Evolutionary conservation across 2,329 filamentous ascomycete genomes (phyloP), one percentile per base, ranked within the genome.

Genomic region (Uncinocarpus reesii): DNA sequence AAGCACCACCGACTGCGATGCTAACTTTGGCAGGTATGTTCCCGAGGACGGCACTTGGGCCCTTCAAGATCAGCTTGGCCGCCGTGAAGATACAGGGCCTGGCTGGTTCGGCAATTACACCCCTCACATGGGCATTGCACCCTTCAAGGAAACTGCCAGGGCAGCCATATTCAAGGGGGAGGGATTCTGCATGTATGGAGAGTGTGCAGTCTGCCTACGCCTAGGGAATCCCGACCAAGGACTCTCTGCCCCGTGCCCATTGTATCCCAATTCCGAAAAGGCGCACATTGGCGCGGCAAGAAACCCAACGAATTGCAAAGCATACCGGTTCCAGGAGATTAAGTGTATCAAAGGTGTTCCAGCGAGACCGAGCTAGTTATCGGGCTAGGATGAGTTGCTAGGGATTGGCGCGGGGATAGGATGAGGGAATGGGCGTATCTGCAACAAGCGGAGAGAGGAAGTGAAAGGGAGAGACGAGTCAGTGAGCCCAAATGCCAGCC

Each of bases 81-180:
- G 23, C 4, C 47, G 47, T 15, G 41, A n/a, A 5, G 41, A 26
- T 15, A 49, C 4, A 7, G 41, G 47, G 3, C 38, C 47, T 4
- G 40, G 47, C 8, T 49, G 47, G 47, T 49, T 49, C 18, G 41
- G 47, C 16, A 49, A 49, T n/a, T 21, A 44, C 21, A 5, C n/a
- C 3, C 47, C 47, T 20, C 47, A 49, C 35, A 43, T 49, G 38
- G 41, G 21, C 13, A 31, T 49, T 28, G 37, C 18, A 20, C 3
- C 10, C 7, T 41, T 48, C 15, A 48, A 48, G 26, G 28, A 10
- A n/a, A 10, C 37, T 1, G n/a, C 11, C 18, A 2, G 21, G 7
- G 46, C 46, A 3, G 46, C 46, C n/a, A 47, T 47, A 15, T 47
- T 47, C 34, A 37, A 38, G 5, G 46, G 46, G 5, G 46, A 48